Evolutionary conservation across 768 basidiomycete genomes (phyloP).

Genomic region (Termitomyces sp.): DNA sequence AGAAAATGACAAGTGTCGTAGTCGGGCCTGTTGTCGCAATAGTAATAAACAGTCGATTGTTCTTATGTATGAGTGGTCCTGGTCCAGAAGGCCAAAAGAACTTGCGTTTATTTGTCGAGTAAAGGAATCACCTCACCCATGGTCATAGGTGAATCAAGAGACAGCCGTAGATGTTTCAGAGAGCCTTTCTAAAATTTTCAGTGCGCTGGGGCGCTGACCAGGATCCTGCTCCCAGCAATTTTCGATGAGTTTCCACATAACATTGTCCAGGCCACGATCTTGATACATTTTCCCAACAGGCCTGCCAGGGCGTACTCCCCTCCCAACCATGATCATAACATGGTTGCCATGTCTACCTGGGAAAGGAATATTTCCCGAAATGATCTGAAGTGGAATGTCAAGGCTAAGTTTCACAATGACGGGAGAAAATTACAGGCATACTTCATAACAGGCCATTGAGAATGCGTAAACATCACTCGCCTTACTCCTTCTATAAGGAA

Average conservation of each 20-base stretch:
- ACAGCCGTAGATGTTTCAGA: neutral
- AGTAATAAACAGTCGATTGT: no score
- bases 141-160: no score
- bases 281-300: neutral
- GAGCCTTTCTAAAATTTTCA: neutral
- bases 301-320: neutral
- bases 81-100: no score
- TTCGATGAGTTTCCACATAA: neutral
- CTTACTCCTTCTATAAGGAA: neutral
- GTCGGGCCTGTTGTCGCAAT: no score
- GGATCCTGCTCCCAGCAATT: neutral
- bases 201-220: no score
- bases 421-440: no score
- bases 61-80: no score
- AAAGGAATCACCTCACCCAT: no score
- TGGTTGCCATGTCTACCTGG: neutral
- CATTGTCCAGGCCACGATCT: neutral
- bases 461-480: conserved; percentile 2
- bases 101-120: no score
- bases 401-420: no score
- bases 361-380: neutral
- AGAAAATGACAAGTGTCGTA: no score
- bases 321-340: neutral
- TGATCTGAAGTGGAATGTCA: no score
- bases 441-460: neutral